Conservation (phyloP, 2,329 filamentous ascomycete genomes). For the Penicillium sp. region DNA sequence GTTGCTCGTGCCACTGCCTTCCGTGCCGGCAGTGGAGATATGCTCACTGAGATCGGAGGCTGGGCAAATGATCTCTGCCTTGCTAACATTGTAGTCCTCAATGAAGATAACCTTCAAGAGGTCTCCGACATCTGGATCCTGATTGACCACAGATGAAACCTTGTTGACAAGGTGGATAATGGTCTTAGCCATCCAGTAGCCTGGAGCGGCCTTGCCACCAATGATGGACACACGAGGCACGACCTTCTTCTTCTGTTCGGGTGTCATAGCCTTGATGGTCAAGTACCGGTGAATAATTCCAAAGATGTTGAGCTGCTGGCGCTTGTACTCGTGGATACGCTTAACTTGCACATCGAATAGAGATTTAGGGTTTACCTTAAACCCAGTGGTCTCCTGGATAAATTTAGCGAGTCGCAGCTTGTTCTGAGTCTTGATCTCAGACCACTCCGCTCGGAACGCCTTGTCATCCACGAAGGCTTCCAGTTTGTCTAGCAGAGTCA, state of each 20-base stretch:
- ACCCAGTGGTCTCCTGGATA: conserved; percentile 77
- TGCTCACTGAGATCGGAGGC: conserved; percentile 97
- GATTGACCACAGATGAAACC: conserved; percentile 87
- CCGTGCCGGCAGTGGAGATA: conserved; percentile 95
- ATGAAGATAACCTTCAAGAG: conserved; percentile 96
- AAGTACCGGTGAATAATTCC: conserved; percentile 95
- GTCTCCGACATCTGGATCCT: conserved; percentile 87
- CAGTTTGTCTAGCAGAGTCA: conserved; percentile 81
- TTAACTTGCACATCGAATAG: conserved; percentile 98
- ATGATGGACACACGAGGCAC: conserved; percentile 91
- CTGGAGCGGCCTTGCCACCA: conserved; percentile 94
- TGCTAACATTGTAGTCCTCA: conserved; percentile 99
- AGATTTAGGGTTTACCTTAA: conserved; percentile 80
- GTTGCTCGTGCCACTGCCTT: conserved; percentile 86
- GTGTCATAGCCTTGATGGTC: conserved; percentile 77
- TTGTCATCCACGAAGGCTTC: conserved; percentile 84
- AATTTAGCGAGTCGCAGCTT: conserved; percentile 89
- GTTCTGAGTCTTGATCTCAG: conserved; percentile 94
- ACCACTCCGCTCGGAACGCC: conserved; percentile 90
- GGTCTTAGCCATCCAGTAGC: conserved; percentile 99
- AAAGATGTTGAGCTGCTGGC: conserved; percentile 98
- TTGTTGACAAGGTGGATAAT: conserved; percentile 96
- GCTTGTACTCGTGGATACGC: conserved; percentile 99
- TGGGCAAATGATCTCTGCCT: conserved; percentile 93
- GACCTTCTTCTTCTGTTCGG: conserved; percentile 82